These are phyloP conservation scores for Cryptococcus amylolentus DNA, from an alignment of 1,284 basidiomycete genomes.

Conservation along the genomic window DNA sequence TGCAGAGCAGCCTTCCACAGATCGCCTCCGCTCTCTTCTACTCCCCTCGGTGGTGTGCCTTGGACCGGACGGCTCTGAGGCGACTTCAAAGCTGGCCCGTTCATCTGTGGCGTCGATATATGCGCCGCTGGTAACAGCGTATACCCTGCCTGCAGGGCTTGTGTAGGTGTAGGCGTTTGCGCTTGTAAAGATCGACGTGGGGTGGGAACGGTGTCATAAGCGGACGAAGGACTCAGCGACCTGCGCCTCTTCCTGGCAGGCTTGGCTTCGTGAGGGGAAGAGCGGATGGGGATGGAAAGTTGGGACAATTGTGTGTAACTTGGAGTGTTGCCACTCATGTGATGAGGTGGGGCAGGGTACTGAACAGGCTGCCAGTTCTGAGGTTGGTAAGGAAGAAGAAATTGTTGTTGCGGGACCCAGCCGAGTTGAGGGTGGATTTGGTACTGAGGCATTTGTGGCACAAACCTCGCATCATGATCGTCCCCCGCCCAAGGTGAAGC, in stretches of 20 bases:
- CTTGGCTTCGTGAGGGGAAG: neutral
- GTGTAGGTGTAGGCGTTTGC: neutral
- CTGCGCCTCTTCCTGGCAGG: slow-evolving; percentile 5
- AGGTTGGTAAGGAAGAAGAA: slow-evolving; percentile 2
- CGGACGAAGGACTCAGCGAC: slow-evolving; percentile 7
- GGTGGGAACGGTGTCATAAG: slow-evolving; percentile 1
- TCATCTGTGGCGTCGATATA: neutral
- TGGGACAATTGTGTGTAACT: neutral
- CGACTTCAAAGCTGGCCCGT: neutral
- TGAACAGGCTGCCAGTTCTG: slow-evolving; percentile 1
- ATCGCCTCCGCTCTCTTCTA: neutral
- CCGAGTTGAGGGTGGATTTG: neutral
- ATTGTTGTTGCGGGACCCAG: neutral
- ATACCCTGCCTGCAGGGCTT: neutral
- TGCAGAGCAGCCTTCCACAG: neutral
- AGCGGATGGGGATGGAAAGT: neutral
- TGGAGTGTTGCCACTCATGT: neutral
- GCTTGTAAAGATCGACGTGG: neutral
- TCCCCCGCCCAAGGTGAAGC: no score
- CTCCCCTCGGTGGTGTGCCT: neutral
- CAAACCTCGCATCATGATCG: no score
- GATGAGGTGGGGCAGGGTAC: neutral
- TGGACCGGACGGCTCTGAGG: neutral
- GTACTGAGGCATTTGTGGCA: neutral
- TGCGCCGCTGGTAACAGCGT: neutral